Evolutionary conservation across 306 rosid species (phyloP).

Genomic region (Ormosia semicastrata): DNA sequence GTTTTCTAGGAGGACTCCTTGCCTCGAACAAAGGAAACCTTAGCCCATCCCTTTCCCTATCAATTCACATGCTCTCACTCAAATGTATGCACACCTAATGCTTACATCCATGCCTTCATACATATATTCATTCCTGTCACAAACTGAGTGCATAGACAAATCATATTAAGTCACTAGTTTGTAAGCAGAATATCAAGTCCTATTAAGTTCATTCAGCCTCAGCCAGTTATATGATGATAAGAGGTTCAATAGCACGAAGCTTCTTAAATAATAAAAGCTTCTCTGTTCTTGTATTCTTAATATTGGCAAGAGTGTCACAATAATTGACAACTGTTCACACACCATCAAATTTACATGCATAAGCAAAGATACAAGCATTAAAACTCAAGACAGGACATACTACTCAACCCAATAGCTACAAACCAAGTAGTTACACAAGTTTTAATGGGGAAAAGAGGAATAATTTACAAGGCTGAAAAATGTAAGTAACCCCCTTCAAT

Average conservation of each 20-base stretch:
- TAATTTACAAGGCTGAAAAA: too few species aligned
- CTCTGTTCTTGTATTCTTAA: not conserved
- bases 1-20: too few species aligned
- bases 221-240: not conserved
- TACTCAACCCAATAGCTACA: not conserved
- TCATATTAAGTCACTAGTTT: not conserved
- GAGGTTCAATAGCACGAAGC: not conserved
- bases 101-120: too few species aligned
- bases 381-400: not conserved
- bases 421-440: not conserved
- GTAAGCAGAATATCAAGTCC: not conserved
- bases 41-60: too few species aligned
- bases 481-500: too few species aligned
- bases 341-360: not conserved
- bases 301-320: not conserved
- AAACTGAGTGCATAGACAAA: not conserved
- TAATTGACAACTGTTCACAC: not conserved
- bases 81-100: too few species aligned
- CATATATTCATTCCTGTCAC: too few species aligned
- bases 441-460: too few species aligned
- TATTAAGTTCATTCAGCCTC: not conserved
- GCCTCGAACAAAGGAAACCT: too few species aligned
- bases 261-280: not conserved
- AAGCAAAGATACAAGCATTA: not conserved
- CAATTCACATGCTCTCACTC: too few species aligned